Evolutionary conservation across 805 yeast species (phyloP), one percentile per base, ranked within the genome.

Genomic region (Monosporozyma servazzii): DNA sequence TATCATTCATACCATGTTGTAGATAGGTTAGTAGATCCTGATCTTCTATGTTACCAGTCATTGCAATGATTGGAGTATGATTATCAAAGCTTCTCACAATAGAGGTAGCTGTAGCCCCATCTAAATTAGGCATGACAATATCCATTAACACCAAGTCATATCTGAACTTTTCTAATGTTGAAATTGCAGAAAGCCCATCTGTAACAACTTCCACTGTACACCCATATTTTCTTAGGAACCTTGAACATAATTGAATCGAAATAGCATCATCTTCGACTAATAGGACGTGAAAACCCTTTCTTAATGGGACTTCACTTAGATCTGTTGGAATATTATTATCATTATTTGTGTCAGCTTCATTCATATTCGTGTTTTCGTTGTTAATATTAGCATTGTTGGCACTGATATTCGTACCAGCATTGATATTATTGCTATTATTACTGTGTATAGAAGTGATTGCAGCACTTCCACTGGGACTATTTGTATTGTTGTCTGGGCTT

Each of bases 181-280:
- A 77, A 44, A 93, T 88, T 2, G 96, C 96, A 36, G 87, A 82
- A 10, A 91, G 70, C 0, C 99, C 99, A 70, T 91, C 97, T 5
- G 88, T 84, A 0, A 88, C 97, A 18, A 89, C 88, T 46, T 93
- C 91, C 4, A 91, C 96, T 13, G 88, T 82, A 66, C 96, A 90
- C 0, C 97, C 97, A 65, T 86, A 88, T 61, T 88, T 86, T 63
- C 80, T 79, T 52, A 93, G 67, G 62, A 93, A 88, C 64, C 87
- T 86, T 9, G 86, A 75, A 59, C 96, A 87, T 9, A 91, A 73
- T 56, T 85, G 87, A 49, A 88, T 85, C 58, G 96, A 86, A 39
- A 86, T 87, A 40, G 78, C 80, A 65, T 84, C 95, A 67, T 85
- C 95, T 66, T 85, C 95, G 15, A 86, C 93, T 25, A 86, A 67